phyloP scores from a whole-genome alignment of 1,284 basidiomycete species.

The Trametes hirsuta region DNA sequence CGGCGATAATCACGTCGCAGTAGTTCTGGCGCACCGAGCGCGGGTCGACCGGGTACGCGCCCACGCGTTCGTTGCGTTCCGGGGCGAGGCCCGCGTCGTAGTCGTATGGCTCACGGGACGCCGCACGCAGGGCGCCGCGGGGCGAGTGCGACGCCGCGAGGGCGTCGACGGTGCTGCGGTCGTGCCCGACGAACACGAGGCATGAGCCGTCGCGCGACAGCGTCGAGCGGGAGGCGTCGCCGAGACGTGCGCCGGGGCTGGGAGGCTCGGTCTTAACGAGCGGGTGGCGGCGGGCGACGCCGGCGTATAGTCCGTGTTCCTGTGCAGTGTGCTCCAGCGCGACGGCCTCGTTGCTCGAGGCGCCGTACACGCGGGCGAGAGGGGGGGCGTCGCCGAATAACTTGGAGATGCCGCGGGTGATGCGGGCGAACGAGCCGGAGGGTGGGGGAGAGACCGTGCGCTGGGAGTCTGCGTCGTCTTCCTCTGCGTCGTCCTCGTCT shows the following conservation, averaged over 20 bases:
- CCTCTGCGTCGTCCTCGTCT: not conserved
- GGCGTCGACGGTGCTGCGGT: constrained; percentile 23
- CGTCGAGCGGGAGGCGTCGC: not conserved
- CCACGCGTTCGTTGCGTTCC: constrained; percentile 24
- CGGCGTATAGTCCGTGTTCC: constrained; percentile 28
- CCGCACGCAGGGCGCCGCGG: not conserved
- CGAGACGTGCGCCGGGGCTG: constrained; percentile 2
- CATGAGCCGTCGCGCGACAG: constrained; percentile 24
- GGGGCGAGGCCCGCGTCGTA: constrained; percentile 12
- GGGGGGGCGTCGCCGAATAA: constrained; percentile 26
- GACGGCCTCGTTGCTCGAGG: constrained; percentile 28
- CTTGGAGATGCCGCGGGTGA: constrained; percentile 81
- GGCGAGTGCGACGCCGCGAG: constrained; percentile 17
- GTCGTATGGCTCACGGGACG: constrained; percentile 16
- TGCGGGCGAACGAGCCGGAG: constrained; percentile 34
- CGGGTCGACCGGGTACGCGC: constrained; percentile 25
- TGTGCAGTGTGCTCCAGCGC: constrained; percentile 29
- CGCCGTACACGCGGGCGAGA: constrained; percentile 32
- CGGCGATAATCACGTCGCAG: constrained; percentile 29
- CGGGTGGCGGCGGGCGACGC: constrained; percentile 20
- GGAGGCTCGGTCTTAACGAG: constrained; percentile 25
- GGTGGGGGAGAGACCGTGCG: constrained; percentile 10
- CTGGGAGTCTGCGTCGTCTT: constrained; percentile 2
- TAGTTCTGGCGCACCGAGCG: constrained; percentile 23
- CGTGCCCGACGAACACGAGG: constrained; percentile 28